Percentiles rank a stretch among this genome's conserved stretches.
Evolutionary conservation across 2,329 filamentous ascomycete genomes (phyloP).

Genomic region (Verticillium nonalfalfae): DNA sequence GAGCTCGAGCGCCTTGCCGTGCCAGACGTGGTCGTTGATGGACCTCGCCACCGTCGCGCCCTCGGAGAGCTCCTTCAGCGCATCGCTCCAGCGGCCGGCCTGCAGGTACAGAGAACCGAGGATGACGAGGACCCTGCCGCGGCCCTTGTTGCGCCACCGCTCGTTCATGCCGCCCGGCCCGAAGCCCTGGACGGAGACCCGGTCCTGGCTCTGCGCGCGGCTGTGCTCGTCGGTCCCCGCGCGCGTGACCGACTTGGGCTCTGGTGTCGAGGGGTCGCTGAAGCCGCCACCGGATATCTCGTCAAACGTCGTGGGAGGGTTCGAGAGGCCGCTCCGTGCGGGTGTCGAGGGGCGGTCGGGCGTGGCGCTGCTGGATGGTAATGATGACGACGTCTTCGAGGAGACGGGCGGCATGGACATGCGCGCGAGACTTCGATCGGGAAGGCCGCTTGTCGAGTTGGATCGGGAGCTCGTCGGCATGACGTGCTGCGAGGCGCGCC

Average conservation of each 20-base stretch:
- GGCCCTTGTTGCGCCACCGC: constrained; percentile 72
- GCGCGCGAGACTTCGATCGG: constrained; percentile 57
- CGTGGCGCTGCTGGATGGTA: constrained; percentile 37
- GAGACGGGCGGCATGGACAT: constrained; percentile 78
- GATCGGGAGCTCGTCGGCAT: constrained; percentile 42
- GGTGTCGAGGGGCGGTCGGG: constrained; percentile 46
- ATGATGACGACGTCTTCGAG: constrained; percentile 35
- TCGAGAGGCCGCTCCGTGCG: constrained; percentile 39
- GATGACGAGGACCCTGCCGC: constrained; percentile 70
- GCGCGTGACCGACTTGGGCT: constrained; percentile 25
- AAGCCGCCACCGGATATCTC: constrained; percentile 30
- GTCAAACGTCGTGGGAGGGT: constrained; percentile 42
- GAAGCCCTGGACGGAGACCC: constrained; percentile 65
- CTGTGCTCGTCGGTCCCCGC: constrained; percentile 35
- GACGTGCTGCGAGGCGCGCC: constrained; percentile 52
- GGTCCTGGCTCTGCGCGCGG: constrained; percentile 46
- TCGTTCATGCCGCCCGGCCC: constrained; percentile 66
- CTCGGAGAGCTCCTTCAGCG: constrained; percentile 75
- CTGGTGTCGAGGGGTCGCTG: constrained; percentile 32
- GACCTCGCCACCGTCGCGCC: constrained; percentile 71
- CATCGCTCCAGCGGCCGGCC: constrained; percentile 85
- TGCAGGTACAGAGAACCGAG: constrained; percentile 83
- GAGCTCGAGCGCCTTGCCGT: constrained; percentile 88
- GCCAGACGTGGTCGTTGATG: constrained; percentile 91
- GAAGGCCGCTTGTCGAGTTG: constrained; percentile 42